Percentiles rank a stretch among this genome's conserved stretches.
phyloP scores from a whole-genome alignment of 2,329 filamentous ascomycete genomes.

The Leptosphaerulina australis region DNA sequence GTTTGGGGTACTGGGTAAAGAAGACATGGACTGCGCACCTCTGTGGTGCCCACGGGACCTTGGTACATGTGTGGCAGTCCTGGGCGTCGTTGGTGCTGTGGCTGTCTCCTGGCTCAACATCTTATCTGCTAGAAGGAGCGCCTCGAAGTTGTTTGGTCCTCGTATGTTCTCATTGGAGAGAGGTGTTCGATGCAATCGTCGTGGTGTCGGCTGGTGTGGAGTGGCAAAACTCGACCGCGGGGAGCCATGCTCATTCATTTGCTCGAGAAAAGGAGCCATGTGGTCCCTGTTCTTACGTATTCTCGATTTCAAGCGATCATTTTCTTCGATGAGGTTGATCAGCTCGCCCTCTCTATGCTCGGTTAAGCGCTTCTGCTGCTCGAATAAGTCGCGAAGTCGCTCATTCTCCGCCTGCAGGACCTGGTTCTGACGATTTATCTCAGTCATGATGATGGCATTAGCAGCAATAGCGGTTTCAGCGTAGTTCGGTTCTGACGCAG shows the following conservation, averaged over 20 bases:
- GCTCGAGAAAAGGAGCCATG: conserved; percentile 62
- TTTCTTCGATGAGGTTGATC: conserved; percentile 73
- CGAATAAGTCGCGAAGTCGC: conserved; percentile 67
- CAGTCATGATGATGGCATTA: conserved; percentile 62
- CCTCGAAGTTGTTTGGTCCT: conserved; percentile 72
- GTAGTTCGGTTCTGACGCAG: conserved; percentile 59
- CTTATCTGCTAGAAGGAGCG: conserved; percentile 74
- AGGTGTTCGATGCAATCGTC: conserved; percentile 50
- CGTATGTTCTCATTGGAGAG: conserved; percentile 51
- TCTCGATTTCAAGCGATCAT: conserved; percentile 76
- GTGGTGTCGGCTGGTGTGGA: conserved; percentile 59
- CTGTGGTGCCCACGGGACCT: conserved; percentile 69
- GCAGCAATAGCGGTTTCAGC: conserved; percentile 57
- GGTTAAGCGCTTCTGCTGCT: conserved; percentile 77
- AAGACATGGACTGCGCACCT: conserved; percentile 82
- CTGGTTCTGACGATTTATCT: conserved; percentile 63
- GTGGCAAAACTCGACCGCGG: conserved; percentile 64
- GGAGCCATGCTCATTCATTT: conserved; percentile 64
- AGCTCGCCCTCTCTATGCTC: conserved; percentile 78
- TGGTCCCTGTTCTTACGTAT: conserved; percentile 91
- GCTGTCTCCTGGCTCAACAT: conserved; percentile 78
- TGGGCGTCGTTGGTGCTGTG: conserved; percentile 75
- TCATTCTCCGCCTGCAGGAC: conserved; percentile 70
- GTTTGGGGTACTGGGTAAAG: conserved; percentile 76
- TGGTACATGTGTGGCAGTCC: conserved; percentile 54